Base-by-base conservation (phyloP, 2,329 filamentous ascomycete genomes). In the Sordariomycetes sp. region DNA sequence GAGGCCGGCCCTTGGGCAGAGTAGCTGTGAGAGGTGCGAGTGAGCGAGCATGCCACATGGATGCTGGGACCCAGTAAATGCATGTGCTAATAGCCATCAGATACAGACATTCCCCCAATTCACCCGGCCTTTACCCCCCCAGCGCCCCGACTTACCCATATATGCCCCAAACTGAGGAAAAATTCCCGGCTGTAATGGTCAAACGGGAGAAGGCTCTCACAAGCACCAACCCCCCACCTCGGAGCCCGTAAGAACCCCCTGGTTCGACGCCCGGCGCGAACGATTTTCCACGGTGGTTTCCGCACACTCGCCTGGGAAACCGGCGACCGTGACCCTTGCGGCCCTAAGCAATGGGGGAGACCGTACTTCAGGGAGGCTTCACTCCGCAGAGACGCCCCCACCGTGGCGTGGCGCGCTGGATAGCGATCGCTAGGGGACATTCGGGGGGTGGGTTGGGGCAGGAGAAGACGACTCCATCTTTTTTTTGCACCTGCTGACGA, bases 321-420 rank as follows among this genome's bases (percentile, higher is more conserved):
- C 79, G 76, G 78, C 80, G 84, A 86, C 78, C 72, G 77, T 83
- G 77, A 50, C 46, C 46, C 46, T 72, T 68, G 75, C 70, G 73
- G 73, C 77, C 82, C 72, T 86, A 80, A 85, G 83, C 80, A 82
- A 81, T 85, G 83, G 80, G 82, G 80, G 82, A 75, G 67, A 87
- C 69, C 66, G 24, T 54, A 58, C 83, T 86, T 83, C 77, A 87
- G 84, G 79, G 83, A 85, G 83, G 83, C 59, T 73, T 86, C 80
- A 87, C 83, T 85, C 81, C 84, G 83, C 83, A 87, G 81, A 86
- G 83, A 71, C 71, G 76, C 83, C 78, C 82, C 80, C 82, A 81
- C 83, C 83, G 81, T 85, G 79, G 78, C 77, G 77, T 86, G 83
- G 84, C 84, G 82, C 74, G 76, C 73, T 82, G 83, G 83, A 87